A percentile compares a stretch with the other conserved stretches of the same genome.
phyloP scores from a whole-genome alignment of 2,329 filamentous ascomycete genomes.

The Penicillium sp. region DNA sequence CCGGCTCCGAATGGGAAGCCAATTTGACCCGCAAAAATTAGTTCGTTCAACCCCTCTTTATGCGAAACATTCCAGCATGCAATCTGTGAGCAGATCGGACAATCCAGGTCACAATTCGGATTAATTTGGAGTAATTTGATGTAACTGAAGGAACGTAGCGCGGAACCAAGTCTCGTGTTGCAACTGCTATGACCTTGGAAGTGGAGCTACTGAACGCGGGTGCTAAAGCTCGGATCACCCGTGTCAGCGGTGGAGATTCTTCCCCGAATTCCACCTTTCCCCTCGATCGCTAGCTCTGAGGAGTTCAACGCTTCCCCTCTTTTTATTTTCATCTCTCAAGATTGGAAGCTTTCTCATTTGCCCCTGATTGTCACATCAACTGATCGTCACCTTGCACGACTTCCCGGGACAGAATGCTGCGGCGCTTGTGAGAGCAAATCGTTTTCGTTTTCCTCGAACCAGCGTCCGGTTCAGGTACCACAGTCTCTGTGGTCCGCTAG shows the following conservation, averaged over 20 bases:
- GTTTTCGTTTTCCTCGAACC: conserved; percentile 22
- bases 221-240: conserved; percentile 6
- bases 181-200: neutral
- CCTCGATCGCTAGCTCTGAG: neutral
- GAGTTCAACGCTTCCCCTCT: neutral
- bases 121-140: neutral
- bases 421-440: conserved; percentile 18
- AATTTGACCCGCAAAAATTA: neutral
- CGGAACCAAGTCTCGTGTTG: too few species aligned
- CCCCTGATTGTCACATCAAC: conserved; percentile 11
- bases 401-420: conserved; percentile 9
- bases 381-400: conserved; percentile 12
- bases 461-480: conserved; percentile 23
- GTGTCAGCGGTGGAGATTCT: neutral
- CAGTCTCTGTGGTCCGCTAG: conserved; percentile 5
- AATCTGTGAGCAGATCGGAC: neutral
- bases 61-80: neutral
- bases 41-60: neutral
- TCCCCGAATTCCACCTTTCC: conserved; percentile 3
- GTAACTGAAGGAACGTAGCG: too few species aligned
- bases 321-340: neutral
- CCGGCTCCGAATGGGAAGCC: neutral
- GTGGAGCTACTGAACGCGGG: neutral
- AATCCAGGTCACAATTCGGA: too few species aligned
- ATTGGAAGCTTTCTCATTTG: neutral